Evolutionary conservation across 2,329 filamentous ascomycete genomes (phyloP).

Genomic region (Sarocladium strictum): DNA sequence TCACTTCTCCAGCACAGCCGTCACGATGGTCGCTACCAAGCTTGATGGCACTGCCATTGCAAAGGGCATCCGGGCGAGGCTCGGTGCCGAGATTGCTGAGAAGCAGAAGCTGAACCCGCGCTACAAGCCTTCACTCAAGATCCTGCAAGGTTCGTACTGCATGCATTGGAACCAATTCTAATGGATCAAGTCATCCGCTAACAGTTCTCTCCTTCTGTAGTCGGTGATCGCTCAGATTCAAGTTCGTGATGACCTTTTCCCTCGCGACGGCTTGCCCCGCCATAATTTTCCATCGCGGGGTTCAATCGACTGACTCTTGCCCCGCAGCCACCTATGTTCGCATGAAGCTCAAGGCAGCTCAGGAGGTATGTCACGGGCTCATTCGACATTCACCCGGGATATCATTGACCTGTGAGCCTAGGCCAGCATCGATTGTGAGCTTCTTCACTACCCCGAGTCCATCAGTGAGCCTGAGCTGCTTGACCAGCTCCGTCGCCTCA

Average conservation of each 20-base stretch:
- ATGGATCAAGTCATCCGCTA: not conserved
- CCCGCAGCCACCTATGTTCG: constrained; percentile 86
- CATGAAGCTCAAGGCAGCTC: constrained; percentile 97
- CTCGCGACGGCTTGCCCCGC: constrained; percentile 13
- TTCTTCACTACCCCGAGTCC: constrained; percentile 76
- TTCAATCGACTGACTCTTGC: constrained; percentile 22
- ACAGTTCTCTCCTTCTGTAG: constrained; percentile 37
- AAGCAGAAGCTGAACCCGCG: constrained; percentile 78
- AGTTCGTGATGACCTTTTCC: constrained; percentile 42
- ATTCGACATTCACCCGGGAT: no score
- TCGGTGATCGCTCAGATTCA: constrained; percentile 89
- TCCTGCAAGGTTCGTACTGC: constrained; percentile 72
- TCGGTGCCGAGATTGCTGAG: constrained; percentile 74
- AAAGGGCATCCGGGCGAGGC: constrained; percentile 77
- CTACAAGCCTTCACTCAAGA: constrained; percentile 85
- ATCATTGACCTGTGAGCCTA: no score
- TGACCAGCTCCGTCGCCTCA: constrained; percentile 72
- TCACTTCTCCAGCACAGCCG: constrained; percentile 41
- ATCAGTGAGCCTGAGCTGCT: constrained; percentile 83
- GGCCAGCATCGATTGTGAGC: constrained; percentile 84
- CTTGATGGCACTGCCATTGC: constrained; percentile 96
- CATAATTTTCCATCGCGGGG: constrained; percentile 12
- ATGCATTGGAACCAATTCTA: constrained; percentile 11
- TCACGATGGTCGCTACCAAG: constrained; percentile 77
- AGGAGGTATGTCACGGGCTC: constrained; percentile 69